Percentiles rank a stretch among this genome's conserved stretches.
Evolutionary conservation across 2,329 filamentous ascomycete genomes (phyloP).

Genomic region (Fusarium sarcochroum): DNA sequence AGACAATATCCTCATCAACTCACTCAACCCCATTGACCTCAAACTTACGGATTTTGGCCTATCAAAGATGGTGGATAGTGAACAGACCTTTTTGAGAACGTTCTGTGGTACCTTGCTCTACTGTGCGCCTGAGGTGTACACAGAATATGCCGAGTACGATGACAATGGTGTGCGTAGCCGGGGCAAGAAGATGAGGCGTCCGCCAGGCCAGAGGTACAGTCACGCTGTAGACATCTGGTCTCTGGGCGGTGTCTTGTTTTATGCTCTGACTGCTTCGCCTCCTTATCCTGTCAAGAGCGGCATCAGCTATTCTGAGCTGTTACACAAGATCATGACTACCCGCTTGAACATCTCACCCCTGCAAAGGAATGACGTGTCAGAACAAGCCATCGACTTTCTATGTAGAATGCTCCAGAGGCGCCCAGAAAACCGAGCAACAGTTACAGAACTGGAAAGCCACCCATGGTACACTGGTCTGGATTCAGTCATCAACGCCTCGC

Average conservation of each 20-base stretch:
- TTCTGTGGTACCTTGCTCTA: constrained; percentile 97
- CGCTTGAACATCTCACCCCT: constrained; percentile 77
- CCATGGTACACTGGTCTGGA: constrained; percentile 74
- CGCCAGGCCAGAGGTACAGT: constrained; percentile 78
- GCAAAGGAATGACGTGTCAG: constrained; percentile 69
- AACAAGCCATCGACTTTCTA: constrained; percentile 80
- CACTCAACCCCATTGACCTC: constrained; percentile 79
- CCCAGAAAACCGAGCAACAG: constrained; percentile 81
- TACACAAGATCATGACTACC: constrained; percentile 88
- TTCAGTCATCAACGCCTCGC: constrained; percentile 53
- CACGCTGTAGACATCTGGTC: constrained; percentile 98
- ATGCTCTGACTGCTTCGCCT: constrained; percentile 81
- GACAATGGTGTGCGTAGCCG: constrained; percentile 75
- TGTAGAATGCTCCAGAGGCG: constrained; percentile 84
- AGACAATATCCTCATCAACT: constrained; percentile 92
- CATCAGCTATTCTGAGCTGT: constrained; percentile 82
- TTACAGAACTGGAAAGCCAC: constrained; percentile 77
- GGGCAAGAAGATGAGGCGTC: constrained; percentile 74
- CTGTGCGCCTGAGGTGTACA: constrained; percentile 97
- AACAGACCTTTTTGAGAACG: constrained; percentile 93
- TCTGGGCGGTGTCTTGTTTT: constrained; percentile 91
- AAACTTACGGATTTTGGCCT: constrained; percentile 97
- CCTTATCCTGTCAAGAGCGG: constrained; percentile 86
- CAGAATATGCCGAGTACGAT: constrained; percentile 77
- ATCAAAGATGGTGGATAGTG: constrained; percentile 92